These are phyloP conservation scores for Vinca minor DNA, from an alignment of 257 asterid species.

Conservation along the genomic window DNA sequence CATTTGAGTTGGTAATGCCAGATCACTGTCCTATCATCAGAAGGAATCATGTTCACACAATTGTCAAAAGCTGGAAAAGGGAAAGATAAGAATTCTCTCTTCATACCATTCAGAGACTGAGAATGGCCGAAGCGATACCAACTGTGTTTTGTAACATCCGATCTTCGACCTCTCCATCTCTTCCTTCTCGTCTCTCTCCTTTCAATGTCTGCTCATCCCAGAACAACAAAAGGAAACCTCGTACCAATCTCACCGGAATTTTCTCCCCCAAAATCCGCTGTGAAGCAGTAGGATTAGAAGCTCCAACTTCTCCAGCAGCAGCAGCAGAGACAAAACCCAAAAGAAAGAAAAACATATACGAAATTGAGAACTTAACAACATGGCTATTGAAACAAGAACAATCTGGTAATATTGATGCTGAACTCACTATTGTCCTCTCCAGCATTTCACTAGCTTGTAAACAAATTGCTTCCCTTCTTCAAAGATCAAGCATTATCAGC, in stretches of 20 bases:
- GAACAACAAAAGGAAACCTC: conserved; percentile 10
- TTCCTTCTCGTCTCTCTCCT: conserved; percentile 27
- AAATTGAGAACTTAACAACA: conserved; percentile 53
- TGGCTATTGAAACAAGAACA: conserved; percentile 74
- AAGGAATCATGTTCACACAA: conserved; percentile 39
- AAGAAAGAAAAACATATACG: conserved; percentile 38
- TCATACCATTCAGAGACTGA: neutral
- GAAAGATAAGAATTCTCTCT: conserved; percentile 33
- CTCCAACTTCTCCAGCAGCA: conserved; percentile 16
- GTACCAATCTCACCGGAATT: conserved; percentile 5
- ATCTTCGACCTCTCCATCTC: conserved; percentile 33
- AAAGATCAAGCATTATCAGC: conserved; percentile 58
- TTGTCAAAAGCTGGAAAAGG: conserved; percentile 30
- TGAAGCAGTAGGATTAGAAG: conserved; percentile 41
- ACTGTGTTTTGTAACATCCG: conserved; percentile 27
- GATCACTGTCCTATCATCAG: too few species aligned
- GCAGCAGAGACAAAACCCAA: conserved; percentile 14
- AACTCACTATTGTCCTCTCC: conserved; percentile 62
- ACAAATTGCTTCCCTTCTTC: conserved; percentile 68
- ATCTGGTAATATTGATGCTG: conserved; percentile 59
- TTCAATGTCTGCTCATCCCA: conserved; percentile 20
- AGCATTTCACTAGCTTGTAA: conserved; percentile 87
- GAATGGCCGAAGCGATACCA: conserved; percentile 51
- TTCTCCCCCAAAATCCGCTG: conserved; percentile 23
- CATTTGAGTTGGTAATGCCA: too few species aligned